phyloP scores from a whole-genome alignment of 2,329 filamentous ascomycete genomes.

The Emmonsiellopsis sp. region DNA sequence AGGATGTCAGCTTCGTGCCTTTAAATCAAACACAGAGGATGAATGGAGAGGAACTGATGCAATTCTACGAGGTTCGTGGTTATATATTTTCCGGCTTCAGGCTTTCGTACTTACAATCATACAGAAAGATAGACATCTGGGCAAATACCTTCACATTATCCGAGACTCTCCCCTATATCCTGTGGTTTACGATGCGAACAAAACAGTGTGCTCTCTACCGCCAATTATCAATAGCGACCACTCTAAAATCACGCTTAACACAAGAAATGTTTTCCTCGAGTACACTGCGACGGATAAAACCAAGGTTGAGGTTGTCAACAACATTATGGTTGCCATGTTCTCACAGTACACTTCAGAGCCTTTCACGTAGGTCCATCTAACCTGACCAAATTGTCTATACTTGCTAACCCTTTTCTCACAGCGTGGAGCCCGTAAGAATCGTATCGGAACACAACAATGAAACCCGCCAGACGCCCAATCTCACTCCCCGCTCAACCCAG shows the following conservation, averaged over 20 bases:
- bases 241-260: conserved; percentile 88
- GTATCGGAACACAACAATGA: conserved; percentile 84
- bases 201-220: conserved; percentile 81
- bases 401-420: conserved; percentile 10
- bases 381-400: not conserved
- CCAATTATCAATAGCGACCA: conserved; percentile 97
- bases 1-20: conserved; percentile 82
- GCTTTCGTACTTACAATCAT: conserved; percentile 5
- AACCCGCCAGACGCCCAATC: conserved; percentile 69
- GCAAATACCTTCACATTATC: conserved; percentile 88
- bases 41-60: conserved; percentile 81
- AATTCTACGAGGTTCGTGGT: conserved; percentile 65
- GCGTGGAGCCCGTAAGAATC: conserved; percentile 83
- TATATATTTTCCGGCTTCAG: not conserved
- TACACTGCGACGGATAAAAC: conserved; percentile 93
- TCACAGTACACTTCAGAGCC: conserved; percentile 78
- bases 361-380: conserved; percentile 55
- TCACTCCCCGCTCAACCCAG: conserved; percentile 65
- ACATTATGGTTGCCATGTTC: conserved; percentile 97
- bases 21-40: conserved; percentile 87
- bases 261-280: conserved; percentile 92
- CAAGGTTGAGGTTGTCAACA: conserved; percentile 90
- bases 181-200: conserved; percentile 85
- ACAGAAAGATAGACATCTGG: conserved; percentile 77
- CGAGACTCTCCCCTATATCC: conserved; percentile 89